phyloP scores from a whole-genome alignment of 2,329 filamentous ascomycete genomes.

The Aspergillus clavatus region DNA sequence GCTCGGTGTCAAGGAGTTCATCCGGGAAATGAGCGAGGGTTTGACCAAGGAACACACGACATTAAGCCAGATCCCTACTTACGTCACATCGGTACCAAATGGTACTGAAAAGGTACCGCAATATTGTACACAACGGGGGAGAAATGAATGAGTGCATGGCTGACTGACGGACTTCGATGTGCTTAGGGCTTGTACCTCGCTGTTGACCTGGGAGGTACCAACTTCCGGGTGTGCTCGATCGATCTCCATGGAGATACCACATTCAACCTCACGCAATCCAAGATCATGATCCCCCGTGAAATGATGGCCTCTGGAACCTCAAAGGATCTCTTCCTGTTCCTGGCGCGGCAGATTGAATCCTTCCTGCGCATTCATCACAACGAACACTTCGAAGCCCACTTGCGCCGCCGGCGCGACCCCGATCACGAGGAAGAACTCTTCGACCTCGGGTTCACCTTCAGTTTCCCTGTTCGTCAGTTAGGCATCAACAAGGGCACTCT shows the following conservation, averaged over 20 bases:
- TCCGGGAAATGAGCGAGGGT: constrained; percentile 82
- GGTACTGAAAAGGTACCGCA: constrained; percentile 86
- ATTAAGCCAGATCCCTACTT: constrained; percentile 93
- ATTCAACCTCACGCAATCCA: constrained; percentile 88
- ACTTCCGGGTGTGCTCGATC: constrained; percentile 96
- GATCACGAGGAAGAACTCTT: constrained; percentile 73
- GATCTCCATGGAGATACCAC: constrained; percentile 89
- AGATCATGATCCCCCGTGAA: constrained; percentile 82
- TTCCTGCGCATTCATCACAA: constrained; percentile 85
- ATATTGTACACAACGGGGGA: background rate
- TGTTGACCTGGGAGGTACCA: constrained; percentile 95
- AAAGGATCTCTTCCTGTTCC: constrained; percentile 82
- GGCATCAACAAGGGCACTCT: constrained; percentile 93
- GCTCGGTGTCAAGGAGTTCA: constrained; percentile 76
- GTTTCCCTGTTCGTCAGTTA: constrained; percentile 88
- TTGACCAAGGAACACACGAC: constrained; percentile 71
- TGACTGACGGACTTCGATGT: background rate
- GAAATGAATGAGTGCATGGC: too few species aligned
- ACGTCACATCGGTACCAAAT: constrained; percentile 92
- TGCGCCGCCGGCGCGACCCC: constrained; percentile 59
- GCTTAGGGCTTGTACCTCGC: constrained; percentile 85
- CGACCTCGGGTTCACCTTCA: constrained; percentile 97
- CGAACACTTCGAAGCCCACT: constrained; percentile 73
- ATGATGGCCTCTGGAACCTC: constrained; percentile 87
- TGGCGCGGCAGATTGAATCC: constrained; percentile 84